phyloP scores from a whole-genome alignment of 495 filamentous ascomycete genomes.

The Tuber melanosporum region DNA sequence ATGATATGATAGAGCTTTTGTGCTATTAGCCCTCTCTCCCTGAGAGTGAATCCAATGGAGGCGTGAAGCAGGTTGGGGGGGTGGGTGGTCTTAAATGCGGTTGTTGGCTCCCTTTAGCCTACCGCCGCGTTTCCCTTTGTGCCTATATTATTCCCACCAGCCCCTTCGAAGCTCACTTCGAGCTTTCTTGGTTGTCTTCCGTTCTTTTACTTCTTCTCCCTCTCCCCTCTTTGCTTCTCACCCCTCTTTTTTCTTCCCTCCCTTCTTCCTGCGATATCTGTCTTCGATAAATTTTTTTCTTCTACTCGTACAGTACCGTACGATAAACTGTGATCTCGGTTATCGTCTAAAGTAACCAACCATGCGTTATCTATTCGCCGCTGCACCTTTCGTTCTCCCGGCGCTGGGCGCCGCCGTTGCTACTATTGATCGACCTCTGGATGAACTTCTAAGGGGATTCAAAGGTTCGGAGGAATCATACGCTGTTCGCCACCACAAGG shows the following conservation, averaged over 20 bases:
- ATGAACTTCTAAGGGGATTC: background rate
- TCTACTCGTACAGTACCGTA: background rate
- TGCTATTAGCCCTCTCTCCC: background rate
- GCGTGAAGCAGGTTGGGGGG: background rate
- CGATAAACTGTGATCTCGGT: background rate
- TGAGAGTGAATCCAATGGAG: background rate
- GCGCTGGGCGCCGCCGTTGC: conserved; percentile 23
- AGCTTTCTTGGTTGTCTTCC: background rate
- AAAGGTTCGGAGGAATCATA: background rate
- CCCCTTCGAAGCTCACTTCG: background rate
- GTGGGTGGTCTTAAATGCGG: background rate
- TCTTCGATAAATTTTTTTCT: background rate
- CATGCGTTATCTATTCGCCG: conserved; percentile 10
- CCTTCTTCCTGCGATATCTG: background rate
- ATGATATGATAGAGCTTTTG: background rate
- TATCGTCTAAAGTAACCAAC: background rate
- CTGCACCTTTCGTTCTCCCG: conserved; percentile 21
- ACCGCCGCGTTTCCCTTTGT: background rate
- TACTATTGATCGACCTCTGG: background rate
- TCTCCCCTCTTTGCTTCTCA: background rate
- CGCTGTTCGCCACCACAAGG: background rate
- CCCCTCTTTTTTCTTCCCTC: background rate
- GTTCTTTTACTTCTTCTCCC: background rate
- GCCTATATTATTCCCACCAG: background rate
- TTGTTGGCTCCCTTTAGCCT: background rate